Conservation (phyloP, 306 rosid species). For the Sicyos edulis region DNA sequence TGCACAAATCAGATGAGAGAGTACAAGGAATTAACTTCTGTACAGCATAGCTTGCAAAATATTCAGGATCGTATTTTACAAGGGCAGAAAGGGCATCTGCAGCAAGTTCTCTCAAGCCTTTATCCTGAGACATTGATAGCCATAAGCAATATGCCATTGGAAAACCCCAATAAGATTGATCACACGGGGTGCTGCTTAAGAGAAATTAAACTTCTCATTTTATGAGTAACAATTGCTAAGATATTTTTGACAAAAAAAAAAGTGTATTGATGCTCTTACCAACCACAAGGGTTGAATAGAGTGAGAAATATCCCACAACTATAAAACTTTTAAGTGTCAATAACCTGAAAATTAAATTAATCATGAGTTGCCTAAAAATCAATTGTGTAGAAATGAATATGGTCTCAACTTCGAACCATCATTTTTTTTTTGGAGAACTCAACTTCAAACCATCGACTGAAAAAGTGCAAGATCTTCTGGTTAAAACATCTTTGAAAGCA, state of each 20-base stretch:
- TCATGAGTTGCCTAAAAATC: neutral
- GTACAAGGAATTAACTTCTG: conserved; percentile 78
- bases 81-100: conserved; percentile 76
- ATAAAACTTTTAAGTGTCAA: neutral
- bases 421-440: neutral
- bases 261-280: neutral
- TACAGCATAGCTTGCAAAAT: conserved; percentile 52
- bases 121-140: conserved; percentile 55
- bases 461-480: neutral
- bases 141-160: conserved; percentile 26
- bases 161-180: conserved; percentile 15
- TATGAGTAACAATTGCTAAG: neutral
- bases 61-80: conserved; percentile 69
- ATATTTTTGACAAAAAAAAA: neutral
- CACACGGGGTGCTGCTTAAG: neutral
- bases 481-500: conserved; percentile 4
- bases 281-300: neutral
- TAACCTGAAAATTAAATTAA: neutral
- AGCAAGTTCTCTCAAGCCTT: conserved; percentile 92
- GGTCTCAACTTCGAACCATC: neutral
- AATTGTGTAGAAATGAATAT: neutral
- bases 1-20: conserved; percentile 89
- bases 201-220: neutral
- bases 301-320: neutral
- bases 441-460: neutral